Conservation (phyloP, 2,329 filamentous ascomycete species). For the Myriosclerotinia duriaeana region DNA sequence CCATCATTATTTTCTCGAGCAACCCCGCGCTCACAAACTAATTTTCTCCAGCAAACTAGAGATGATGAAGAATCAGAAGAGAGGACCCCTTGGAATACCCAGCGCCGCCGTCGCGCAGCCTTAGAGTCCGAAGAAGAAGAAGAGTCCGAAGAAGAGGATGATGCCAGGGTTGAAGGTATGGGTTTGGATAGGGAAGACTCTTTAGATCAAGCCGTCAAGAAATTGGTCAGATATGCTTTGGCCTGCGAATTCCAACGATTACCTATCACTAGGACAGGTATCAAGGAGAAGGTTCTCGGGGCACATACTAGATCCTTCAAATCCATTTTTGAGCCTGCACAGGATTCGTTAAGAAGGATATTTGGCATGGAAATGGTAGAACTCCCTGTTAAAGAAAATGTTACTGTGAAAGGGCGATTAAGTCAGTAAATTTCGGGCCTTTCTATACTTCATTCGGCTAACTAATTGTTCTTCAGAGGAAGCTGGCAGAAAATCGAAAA, state of each 20-base stretch:
- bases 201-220: constrained; percentile 57
- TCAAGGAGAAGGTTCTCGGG: constrained; percentile 54
- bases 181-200: constrained; percentile 32
- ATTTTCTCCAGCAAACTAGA: constrained; percentile 28
- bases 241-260: constrained; percentile 64
- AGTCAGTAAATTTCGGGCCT: constrained; percentile 47
- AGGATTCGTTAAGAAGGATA: constrained; percentile 64
- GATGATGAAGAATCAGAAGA: constrained; percentile 37
- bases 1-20: background rate
- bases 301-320: constrained; percentile 69
- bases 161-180: constrained; percentile 28
- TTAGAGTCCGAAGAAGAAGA: constrained; percentile 36
- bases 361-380: constrained; percentile 96
- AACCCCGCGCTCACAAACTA: constrained; percentile 14
- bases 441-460: constrained; percentile 8
- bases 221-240: constrained; percentile 66
- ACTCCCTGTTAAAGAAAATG: constrained; percentile 76
- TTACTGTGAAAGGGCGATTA: constrained; percentile 76
- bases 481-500: constrained; percentile 48
- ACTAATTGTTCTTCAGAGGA: constrained; percentile 27
- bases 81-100: constrained; percentile 31
- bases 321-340: constrained; percentile 72
- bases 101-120: constrained; percentile 29
- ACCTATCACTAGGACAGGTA: constrained; percentile 60
- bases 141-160: constrained; percentile 32